Evolutionary conservation across 2,329 filamentous ascomycete species (phyloP).

Genomic region (Diaporthe sp.): DNA sequence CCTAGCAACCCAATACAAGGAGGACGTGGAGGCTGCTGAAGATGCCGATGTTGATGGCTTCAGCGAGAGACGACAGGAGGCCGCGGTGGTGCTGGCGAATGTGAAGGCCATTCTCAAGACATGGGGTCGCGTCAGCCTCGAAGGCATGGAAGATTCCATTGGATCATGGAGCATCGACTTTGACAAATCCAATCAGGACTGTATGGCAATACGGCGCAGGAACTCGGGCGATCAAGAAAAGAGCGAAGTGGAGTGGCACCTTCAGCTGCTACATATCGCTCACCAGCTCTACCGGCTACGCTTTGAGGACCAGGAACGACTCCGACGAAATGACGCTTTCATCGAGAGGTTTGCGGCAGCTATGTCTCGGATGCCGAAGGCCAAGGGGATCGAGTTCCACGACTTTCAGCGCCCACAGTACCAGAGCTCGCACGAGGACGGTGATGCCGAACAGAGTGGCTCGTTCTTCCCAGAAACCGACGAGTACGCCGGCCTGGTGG

Average conservation of each 20-base stretch:
- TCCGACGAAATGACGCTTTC: constrained; percentile 20
- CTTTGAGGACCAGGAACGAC: constrained; percentile 30
- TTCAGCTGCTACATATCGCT: constrained; percentile 16
- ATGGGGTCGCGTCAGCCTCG: constrained; percentile 24
- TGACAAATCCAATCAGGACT: constrained; percentile 23
- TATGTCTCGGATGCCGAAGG: constrained; percentile 36
- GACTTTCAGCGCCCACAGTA: constrained; percentile 4
- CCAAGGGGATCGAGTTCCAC: constrained; percentile 29
- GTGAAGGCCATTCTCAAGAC: constrained; percentile 32
- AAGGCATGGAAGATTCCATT: background rate
- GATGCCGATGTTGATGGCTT: background rate
- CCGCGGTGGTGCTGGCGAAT: background rate
- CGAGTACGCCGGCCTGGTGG: constrained; percentile 28
- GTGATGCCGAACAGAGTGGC: background rate
- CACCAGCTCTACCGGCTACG: constrained; percentile 34
- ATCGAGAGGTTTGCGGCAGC: constrained; percentile 29
- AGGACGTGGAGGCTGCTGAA: background rate
- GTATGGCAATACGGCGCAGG: constrained; percentile 9
- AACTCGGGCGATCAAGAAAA: constrained; percentile 9
- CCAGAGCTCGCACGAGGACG: background rate
- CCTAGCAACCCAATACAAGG: constrained; percentile 15
- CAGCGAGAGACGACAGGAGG: background rate
- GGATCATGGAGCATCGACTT: background rate
- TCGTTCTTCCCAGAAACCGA: background rate
- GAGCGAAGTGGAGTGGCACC: background rate